Evolutionary conservation across 2,329 filamentous ascomycete genomes (phyloP), one percentile per base, ranked within the genome.

Genomic region (Lachnellula occidentalis): DNA sequence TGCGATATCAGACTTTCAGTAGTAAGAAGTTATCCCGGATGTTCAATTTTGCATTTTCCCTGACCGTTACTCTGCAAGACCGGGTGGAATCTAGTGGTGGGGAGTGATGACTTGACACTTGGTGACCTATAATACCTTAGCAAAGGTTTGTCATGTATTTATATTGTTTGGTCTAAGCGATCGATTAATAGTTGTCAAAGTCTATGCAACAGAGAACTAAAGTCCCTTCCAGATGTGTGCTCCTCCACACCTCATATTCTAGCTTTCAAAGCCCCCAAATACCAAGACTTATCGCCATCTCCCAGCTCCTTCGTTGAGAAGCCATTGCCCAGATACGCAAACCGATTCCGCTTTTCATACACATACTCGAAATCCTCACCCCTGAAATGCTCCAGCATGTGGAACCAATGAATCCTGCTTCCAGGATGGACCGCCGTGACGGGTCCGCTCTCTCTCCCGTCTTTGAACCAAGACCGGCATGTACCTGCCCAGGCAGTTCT

Each of bases 381-480:
- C 6, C 56, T 39, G 51, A 57, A 52, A 9, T 37, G 39, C 46
- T 58, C 56, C 27, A 60, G 42, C 58, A 60, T 60, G 21, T 55
- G 53, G 22, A 60, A 58, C 56, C 55, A 60, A 50, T 59, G 57
- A 12, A 56, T 54, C 41, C 54, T 49, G 45, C 57, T 59, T 14
- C 57, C 57, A 1, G 57, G 55, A 49, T 56, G 54, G 3, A 56
- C 14, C 12, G 48, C 58, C 6, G 49, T 56, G 1, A 60, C 58
- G 5, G 55, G 49, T 22, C 58, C 58, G 14, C 24, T 36, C 21
- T 48, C 42, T 45, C 42, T 45, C 14, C 52, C 55, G 24, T 53
- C 50, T 36, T 61, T 61, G 48, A 51, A 61, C 60, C 59, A 69
- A 19, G 64, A 61, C 41, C 55, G 19, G 34, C 45, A 53, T 43